Percentiles rank a stretch among this genome's conserved stretches.
These are phyloP conservation scores for Backusella morwellensis DNA, from an alignment of 192 early-diverging fungal species.

Conservation along the genomic window DNA sequence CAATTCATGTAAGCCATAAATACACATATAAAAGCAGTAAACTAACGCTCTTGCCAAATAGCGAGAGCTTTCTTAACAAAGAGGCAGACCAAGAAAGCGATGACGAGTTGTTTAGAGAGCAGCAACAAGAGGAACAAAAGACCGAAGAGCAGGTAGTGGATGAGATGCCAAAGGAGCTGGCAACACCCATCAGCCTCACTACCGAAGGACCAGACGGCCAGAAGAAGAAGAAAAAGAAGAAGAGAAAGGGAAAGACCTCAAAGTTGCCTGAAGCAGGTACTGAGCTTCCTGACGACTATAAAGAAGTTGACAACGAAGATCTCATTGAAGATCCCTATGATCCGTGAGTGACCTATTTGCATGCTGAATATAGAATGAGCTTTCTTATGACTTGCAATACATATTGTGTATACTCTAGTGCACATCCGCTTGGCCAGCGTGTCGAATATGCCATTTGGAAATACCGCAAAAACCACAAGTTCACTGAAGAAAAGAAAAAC, in stretches of 20 bases:
- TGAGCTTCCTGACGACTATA: slow-evolving; percentile 24
- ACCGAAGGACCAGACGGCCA: neutral
- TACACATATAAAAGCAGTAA: no score
- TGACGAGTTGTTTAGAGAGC: neutral
- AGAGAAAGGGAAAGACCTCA: slow-evolving; percentile 42
- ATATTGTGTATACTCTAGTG: slow-evolving; percentile 19
- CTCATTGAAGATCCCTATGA: slow-evolving; percentile 41
- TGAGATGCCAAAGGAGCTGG: slow-evolving; percentile 2
- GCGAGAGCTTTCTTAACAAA: neutral
- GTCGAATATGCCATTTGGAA: slow-evolving; percentile 51
- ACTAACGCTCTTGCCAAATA: neutral
- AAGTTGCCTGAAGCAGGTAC: slow-evolving; percentile 37
- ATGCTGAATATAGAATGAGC: neutral
- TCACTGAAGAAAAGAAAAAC: slow-evolving; percentile 33
- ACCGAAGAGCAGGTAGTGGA: neutral
- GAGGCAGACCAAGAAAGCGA: neutral
- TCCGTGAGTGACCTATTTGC: slow-evolving; percentile 6
- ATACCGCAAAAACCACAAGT: slow-evolving; percentile 55
- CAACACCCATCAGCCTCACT: slow-evolving; percentile 9
- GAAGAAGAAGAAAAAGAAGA: slow-evolving; percentile 47
- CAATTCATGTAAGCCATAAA: neutral
- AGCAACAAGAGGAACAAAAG: neutral
- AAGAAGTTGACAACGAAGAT: slow-evolving; percentile 31
- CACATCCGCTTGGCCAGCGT: slow-evolving; percentile 40
- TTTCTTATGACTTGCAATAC: no score